Evolutionary conservation across 1,284 basidiomycete genomes (phyloP).

Genomic region (Naganishia cerealis): DNA sequence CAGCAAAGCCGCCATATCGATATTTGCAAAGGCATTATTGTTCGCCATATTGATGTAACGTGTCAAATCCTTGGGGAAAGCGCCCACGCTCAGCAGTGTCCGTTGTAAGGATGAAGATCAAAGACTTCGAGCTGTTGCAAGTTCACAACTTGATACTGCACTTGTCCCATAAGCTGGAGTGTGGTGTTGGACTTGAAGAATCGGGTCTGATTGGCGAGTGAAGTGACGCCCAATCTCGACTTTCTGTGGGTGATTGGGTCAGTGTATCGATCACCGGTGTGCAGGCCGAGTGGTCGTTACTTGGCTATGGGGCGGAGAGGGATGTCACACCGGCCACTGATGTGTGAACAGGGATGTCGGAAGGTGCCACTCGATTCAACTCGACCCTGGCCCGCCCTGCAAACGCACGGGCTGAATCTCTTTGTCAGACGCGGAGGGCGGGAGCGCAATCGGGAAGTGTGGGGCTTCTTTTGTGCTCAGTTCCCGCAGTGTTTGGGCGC

Average conservation of each 20-base stretch:
- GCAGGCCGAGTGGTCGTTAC: not conserved
- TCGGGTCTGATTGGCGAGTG: not conserved
- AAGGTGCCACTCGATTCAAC: not conserved
- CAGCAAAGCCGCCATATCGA: conserved; percentile 24
- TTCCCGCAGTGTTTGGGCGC: not conserved
- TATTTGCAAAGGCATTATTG: conserved; percentile 15
- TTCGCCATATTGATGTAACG: conserved; percentile 15
- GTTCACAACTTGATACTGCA: not conserved
- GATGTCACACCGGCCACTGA: not conserved
- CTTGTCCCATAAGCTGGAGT: not conserved
- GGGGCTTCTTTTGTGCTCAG: not conserved
- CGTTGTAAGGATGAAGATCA: not conserved
- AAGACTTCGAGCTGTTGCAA: not conserved
- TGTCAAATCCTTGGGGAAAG: not conserved
- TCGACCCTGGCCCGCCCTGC: not conserved
- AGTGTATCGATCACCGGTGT: not conserved
- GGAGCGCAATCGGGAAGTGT: conserved; percentile 1
- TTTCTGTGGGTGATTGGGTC: no score
- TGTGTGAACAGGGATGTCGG: no score
- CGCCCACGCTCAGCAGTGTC: not conserved
- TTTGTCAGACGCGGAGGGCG: not conserved
- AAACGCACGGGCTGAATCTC: not conserved
- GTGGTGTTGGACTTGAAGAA: not conserved
- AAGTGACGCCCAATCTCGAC: not conserved
- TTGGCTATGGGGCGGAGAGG: no score